Base-by-base conservation (phyloP, 768 basidiomycete genomes). In the Dentipellis sp. region DNA sequence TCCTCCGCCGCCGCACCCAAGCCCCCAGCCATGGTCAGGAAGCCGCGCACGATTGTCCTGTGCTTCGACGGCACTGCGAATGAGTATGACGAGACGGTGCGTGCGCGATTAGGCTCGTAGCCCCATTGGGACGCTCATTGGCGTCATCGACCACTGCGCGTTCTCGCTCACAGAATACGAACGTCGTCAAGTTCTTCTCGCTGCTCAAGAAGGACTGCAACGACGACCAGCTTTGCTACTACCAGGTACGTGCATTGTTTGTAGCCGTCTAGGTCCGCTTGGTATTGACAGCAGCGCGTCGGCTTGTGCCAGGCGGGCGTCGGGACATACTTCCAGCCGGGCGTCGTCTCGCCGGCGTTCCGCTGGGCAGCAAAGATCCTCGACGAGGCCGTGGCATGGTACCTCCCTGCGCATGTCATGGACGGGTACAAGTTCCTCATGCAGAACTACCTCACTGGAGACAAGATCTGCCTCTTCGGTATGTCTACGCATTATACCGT, bases 401-500 rank as follows among this genome's bases (percentile, higher is more conserved):
- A 84, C 63, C 72, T 90, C 42, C 81, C 83, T 53, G 76, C 65
- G 1, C 88, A 90, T 68, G 83, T 90, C 21, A 78, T 82, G 69
- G 83, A 78, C 9, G 90, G 90, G 0, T 92, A 91, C 68, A 73
- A 71, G 58, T 91, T 84, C 67, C 69, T 91, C 53, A 90, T 91
- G 89, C 76, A 85, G 58, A 90, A 86, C 62, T 89, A 85, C 65
- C 73, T 71, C n/a, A 62, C 69, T 0, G 90, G 88, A 1, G 88
- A 89, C 65, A 87, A 77, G 66, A 79, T 91, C 35, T 88, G 83
- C 63, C 67, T 90, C 19, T 88, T 89, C 56, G 87, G 85, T 83
- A 55, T 22, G 72, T 63, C 11, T n/a, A n/a, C n/a, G n/a, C n/a
- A n/a, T n/a, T n/a, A n/a, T n/a, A n/a, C 49, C 66, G 17, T 61